phyloP scores from a whole-genome alignment of 306 rosid species.

The Astragalus glycyphyllos region DNA sequence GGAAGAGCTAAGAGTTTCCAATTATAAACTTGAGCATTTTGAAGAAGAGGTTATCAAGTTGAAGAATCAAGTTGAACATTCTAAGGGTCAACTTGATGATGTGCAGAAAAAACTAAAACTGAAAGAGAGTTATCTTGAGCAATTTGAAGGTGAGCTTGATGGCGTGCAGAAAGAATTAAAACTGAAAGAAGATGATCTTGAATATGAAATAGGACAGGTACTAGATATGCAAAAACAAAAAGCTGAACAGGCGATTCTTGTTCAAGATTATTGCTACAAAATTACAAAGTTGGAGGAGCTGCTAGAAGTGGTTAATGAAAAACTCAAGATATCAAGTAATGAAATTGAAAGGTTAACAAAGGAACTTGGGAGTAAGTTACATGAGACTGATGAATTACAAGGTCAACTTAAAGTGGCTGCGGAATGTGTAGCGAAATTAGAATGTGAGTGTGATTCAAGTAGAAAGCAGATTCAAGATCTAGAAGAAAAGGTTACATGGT shows the following conservation, averaged over 20 bases:
- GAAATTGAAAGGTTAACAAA: slow-evolving; percentile 52
- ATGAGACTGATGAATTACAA: slow-evolving; percentile 48
- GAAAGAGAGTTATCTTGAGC: background rate
- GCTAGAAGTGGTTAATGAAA: slow-evolving; percentile 47
- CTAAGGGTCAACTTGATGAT: too few species aligned
- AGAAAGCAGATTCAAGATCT: too few species aligned
- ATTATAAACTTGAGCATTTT: slow-evolving; percentile 50
- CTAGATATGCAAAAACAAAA: slow-evolving; percentile 52
- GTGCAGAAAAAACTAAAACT: too few species aligned
- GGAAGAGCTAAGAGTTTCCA: slow-evolving; percentile 55
- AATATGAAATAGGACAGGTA: slow-evolving; percentile 49
- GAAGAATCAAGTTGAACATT: slow-evolving; percentile 41
- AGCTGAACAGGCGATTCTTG: slow-evolving; percentile 49
- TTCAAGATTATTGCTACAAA: slow-evolving; percentile 48
- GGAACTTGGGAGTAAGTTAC: slow-evolving; percentile 48
- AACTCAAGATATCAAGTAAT: slow-evolving; percentile 51
- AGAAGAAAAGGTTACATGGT: slow-evolving; percentile 47
- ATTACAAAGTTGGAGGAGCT: slow-evolving; percentile 53
- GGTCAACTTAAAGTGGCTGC: slow-evolving; percentile 50
- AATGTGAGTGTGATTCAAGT: slow-evolving; percentile 47
- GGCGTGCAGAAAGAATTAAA: slow-evolving; percentile 41
- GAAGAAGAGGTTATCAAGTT: slow-evolving; percentile 48
- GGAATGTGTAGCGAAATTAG: slow-evolving; percentile 42
- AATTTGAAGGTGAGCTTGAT: slow-evolving; percentile 46
- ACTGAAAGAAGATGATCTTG: slow-evolving; percentile 58